Percentiles rank a stretch among this genome's conserved stretches.
Conservation (phyloP, 2,329 filamentous ascomycete genomes). For the Phialemonium atrogriseum region DNA sequence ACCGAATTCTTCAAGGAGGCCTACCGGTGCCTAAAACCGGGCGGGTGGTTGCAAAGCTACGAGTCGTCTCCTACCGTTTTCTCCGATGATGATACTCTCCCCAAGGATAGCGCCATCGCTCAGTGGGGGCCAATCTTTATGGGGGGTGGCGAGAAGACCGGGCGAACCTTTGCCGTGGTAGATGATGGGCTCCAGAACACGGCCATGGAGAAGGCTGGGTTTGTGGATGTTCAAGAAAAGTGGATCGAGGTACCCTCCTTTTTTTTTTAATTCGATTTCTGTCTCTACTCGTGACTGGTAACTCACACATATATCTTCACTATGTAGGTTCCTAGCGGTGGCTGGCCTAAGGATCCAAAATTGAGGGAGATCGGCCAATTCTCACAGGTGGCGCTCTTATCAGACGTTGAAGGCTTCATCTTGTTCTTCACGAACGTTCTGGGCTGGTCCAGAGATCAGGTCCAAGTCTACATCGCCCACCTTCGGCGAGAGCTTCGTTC, state of each 20-base stretch:
- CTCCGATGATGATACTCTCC: conserved; percentile 43
- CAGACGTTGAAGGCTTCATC: conserved; percentile 10
- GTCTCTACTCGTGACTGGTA: too few species aligned
- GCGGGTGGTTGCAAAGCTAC: conserved; percentile 12
- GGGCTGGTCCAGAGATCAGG: conserved; percentile 11
- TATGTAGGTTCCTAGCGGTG: too few species aligned
- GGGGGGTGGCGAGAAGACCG: conserved; percentile 9
- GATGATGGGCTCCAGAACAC: conserved; percentile 28
- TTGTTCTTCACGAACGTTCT: conserved; percentile 10
- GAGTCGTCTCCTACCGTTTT: conserved; percentile 6
- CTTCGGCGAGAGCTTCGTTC: conserved; percentile 9
- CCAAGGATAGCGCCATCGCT: conserved; percentile 20
- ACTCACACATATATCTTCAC: conserved; percentile 1
- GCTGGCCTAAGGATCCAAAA: conserved; percentile 7
- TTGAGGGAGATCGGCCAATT: conserved; percentile 7
- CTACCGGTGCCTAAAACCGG: conserved; percentile 12
- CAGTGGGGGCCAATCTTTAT: conserved; percentile 27
- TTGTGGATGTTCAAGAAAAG: conserved; percentile 13
- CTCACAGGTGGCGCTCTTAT: conserved; percentile 4
- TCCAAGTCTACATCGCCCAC: conserved; percentile 9
- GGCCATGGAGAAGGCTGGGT: conserved; percentile 18
- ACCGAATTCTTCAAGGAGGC: conserved; percentile 10
- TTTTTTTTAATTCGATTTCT: too few species aligned
- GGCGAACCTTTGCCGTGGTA: conserved; percentile 7
- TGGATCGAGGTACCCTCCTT: conserved; percentile 12